phyloP scores from a whole-genome alignment of 192 early-diverging fungal genomes.

The Backusella parvicylindrica region DNA sequence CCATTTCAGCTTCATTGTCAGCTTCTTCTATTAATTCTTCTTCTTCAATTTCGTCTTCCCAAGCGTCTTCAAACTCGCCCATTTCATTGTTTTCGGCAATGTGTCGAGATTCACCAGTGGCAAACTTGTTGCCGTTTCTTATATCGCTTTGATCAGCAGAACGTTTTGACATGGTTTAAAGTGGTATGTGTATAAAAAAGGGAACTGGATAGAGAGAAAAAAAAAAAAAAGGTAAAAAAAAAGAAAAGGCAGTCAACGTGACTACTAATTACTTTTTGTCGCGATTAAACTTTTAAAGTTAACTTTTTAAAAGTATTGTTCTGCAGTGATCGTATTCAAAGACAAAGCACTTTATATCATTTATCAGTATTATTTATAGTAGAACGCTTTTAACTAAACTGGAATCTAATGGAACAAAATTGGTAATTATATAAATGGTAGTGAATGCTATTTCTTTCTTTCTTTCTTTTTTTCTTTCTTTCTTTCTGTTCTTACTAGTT shows the following conservation, averaged over 20 bases:
- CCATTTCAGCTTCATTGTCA: constrained; percentile 34
- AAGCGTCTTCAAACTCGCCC: constrained; percentile 92
- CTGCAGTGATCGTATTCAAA: no score
- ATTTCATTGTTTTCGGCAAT: constrained; percentile 53
- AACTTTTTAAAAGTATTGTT: no score
- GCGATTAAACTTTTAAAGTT: background rate
- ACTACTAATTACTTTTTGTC: background rate
- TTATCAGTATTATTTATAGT: no score
- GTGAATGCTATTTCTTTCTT: no score
- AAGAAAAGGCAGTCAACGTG: background rate
- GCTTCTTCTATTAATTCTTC: constrained; percentile 58
- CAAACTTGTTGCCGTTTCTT: constrained; percentile 10
- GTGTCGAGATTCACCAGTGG: background rate
- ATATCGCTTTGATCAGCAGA: constrained; percentile 25
- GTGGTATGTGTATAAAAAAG: background rate
- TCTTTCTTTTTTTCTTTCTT: no score
- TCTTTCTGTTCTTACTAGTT: no score
- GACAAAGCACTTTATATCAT: no score
- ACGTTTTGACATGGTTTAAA: constrained; percentile 35
- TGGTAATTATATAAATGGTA: no score
- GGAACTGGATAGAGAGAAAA: background rate
- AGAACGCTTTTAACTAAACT: no score
- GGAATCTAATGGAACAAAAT: no score
- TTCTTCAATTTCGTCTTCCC: constrained; percentile 81
- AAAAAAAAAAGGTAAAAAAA: constrained; percentile 2